Base-by-base conservation (phyloP, 2,329 filamentous ascomycete genomes). In the Cladophialophora yegresii region DNA sequence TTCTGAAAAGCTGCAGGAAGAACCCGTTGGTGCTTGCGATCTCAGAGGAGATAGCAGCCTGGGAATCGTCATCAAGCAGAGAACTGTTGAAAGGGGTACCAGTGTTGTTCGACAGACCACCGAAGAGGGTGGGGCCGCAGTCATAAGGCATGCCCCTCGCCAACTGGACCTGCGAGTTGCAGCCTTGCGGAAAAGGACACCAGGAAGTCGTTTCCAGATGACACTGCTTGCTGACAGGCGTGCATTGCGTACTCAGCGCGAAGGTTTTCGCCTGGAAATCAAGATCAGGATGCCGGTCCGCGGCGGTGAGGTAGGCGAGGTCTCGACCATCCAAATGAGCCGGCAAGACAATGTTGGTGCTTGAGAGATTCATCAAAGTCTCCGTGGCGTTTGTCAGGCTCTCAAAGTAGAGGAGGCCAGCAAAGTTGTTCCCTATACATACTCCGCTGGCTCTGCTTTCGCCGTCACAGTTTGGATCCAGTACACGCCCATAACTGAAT, bases 321-420 rank as follows among this genome's bases (percentile, higher is more conserved):
- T 28, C 22, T 13, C 47, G 47, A 16, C 23, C 23, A 8, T 50
- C 20, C 16, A 50, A 10, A 12, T 4, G 22, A 50, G 20, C 12
- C 4, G 47, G 47, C 23, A 50, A 16, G 9, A 50, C 47, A 50
- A 12, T 28, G 47, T 50, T 50, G 22, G 47, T 50, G 9, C 10
- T 50, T 26, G 47, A 50, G 47, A 50, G 47, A 50, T 50, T 50
- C 47, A 50, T 23, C 13, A 50, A 28, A 26, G 47, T 50, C 47
- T 28, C 23, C 2, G 47, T 23, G 12, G 47, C 47, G 9, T 50
- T 28, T 5, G 47, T 23, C 2, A 50, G 20, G 9, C n/a, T 23
- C 23, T 50, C 47, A 50, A 50, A 50, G 26, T 22, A 23, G 9
- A 50, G 10, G 20, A 50, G 20, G 9, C 47, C 47, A 13, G 47